A percentile compares a stretch with the other conserved stretches of the same genome.
Evolutionary conservation across 176 grass and related monocot genomes (phyloP).

Genomic region (Alloteropsis semialata): DNA sequence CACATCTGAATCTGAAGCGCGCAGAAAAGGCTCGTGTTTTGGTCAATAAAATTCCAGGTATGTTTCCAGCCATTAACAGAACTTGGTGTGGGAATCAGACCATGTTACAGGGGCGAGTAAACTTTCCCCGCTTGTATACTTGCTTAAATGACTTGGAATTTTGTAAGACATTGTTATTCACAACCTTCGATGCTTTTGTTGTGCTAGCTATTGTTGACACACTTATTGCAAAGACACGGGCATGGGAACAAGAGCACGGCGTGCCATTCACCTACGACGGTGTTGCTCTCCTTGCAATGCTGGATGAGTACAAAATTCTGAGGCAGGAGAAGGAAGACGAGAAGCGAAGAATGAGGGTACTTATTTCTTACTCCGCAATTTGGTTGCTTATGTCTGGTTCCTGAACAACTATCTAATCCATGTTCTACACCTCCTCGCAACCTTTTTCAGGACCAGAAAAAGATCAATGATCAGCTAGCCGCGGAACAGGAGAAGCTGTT

Average conservation of each 20-base stretch:
- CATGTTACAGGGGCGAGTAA: background rate
- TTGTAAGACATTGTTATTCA: background rate
- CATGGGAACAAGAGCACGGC: slow-evolving; percentile 76
- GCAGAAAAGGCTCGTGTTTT: slow-evolving; percentile 91
- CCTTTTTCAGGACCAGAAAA: slow-evolving; percentile 77
- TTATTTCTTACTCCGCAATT: background rate
- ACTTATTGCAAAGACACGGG: slow-evolving; percentile 61
- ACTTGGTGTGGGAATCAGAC: background rate
- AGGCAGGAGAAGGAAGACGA: slow-evolving; percentile 84
- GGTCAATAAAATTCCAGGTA: slow-evolving; percentile 96
- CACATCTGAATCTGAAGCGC: slow-evolving; percentile 92
- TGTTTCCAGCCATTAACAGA: background rate
- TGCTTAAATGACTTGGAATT: background rate
- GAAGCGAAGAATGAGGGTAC: slow-evolving; percentile 74
- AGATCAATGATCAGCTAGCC: slow-evolving; percentile 71
- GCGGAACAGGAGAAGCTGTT: slow-evolving; percentile 71
- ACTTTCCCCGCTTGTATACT: background rate
- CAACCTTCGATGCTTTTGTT: background rate
- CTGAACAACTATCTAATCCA: background rate
- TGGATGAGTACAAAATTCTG: slow-evolving; percentile 81
- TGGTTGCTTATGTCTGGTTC: background rate
- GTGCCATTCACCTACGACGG: slow-evolving; percentile 68
- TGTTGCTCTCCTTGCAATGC: slow-evolving; percentile 74
- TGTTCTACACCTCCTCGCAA: background rate
- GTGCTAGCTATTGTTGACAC: slow-evolving; percentile 69